Conservation (phyloP, 108 stramenopile genomes). For the Tribonema minus region DNA sequence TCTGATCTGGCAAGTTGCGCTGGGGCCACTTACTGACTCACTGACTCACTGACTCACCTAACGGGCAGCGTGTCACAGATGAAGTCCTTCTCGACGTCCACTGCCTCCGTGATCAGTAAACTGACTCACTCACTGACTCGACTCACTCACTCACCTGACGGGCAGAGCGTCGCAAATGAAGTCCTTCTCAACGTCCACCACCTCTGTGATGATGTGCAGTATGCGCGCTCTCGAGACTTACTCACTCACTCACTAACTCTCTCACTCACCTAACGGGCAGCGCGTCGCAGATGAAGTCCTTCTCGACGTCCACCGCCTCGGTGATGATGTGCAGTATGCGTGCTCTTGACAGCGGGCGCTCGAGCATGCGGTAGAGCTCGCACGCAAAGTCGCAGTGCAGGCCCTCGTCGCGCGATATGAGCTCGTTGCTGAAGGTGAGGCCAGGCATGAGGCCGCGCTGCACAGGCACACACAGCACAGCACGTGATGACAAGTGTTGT, state of each 20-base stretch:
- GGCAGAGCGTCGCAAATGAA: constrained; percentile 93
- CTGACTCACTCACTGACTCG: too few species aligned
- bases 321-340: constrained; percentile 74
- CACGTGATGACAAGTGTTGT: too few species aligned
- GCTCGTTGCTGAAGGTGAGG: constrained; percentile 93
- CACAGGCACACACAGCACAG: too few species aligned
- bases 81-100: constrained; percentile 97
- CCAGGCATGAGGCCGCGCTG: constrained; percentile 97
- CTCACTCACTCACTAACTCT: too few species aligned
- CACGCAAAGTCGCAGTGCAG: constrained; percentile 90
- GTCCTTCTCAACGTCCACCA: constrained; percentile 96
- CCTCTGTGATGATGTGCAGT: constrained; percentile 78
- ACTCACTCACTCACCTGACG: too few species aligned
- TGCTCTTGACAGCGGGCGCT: constrained; percentile 67
- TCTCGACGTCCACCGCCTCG: constrained; percentile 96
- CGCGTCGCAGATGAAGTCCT: constrained; percentile 92
- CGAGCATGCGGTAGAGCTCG: constrained; percentile 81
- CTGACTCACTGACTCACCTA: too few species aligned
- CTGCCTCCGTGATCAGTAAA: constrained; percentile 95
- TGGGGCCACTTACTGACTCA: too few species aligned
- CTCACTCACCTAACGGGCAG: constrained; percentile 87
- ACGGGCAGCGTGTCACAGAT: constrained; percentile 92
- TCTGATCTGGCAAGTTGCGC: too few species aligned
- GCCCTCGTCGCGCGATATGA: constrained; percentile 93
- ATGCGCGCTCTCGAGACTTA: constrained; percentile 75